Conservation (phyloP, 2,329 filamentous ascomycete genomes). For the Graphilbum sp. region DNA sequence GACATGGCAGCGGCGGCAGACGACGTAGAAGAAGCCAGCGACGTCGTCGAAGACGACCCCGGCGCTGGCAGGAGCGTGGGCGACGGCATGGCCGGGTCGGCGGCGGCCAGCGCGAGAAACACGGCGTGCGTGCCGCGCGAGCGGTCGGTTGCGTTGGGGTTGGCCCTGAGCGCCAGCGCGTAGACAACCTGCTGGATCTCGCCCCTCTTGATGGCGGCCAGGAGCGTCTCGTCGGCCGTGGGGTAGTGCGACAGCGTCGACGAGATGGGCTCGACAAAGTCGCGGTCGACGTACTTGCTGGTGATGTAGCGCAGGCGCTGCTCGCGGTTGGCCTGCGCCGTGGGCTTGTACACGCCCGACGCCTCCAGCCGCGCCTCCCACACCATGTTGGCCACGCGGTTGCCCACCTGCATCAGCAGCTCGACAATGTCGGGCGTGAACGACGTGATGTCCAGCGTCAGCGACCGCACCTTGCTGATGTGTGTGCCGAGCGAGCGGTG, state of each 20-base stretch:
- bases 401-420: constrained; percentile 77
- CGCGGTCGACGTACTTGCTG: constrained; percentile 75
- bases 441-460: constrained; percentile 88
- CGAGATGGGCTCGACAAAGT: constrained; percentile 66
- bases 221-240: constrained; percentile 70
- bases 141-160: constrained; percentile 72
- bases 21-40: not conserved
- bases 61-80: constrained; percentile 19
- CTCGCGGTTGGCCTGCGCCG: constrained; percentile 65
- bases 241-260: constrained; percentile 58
- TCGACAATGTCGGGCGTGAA: constrained; percentile 97
- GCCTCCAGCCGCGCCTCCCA: constrained; percentile 64
- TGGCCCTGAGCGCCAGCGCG: constrained; percentile 70
- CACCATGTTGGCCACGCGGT: constrained; percentile 88
- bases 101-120: constrained; percentile 80
- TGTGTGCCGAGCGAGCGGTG: constrained; percentile 92
- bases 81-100: constrained; percentile 69
- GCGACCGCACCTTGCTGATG: constrained; percentile 89
- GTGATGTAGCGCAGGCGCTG: constrained; percentile 92
- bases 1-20: constrained; percentile 4
- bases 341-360: constrained; percentile 44
- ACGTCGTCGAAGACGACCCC: not conserved
- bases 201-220: constrained; percentile 90
- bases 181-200: constrained; percentile 90
- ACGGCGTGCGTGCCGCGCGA: constrained; percentile 78